Base-by-base conservation (phyloP, 2,329 filamentous ascomycete species). In the Colletotrichum siamense region DNA sequence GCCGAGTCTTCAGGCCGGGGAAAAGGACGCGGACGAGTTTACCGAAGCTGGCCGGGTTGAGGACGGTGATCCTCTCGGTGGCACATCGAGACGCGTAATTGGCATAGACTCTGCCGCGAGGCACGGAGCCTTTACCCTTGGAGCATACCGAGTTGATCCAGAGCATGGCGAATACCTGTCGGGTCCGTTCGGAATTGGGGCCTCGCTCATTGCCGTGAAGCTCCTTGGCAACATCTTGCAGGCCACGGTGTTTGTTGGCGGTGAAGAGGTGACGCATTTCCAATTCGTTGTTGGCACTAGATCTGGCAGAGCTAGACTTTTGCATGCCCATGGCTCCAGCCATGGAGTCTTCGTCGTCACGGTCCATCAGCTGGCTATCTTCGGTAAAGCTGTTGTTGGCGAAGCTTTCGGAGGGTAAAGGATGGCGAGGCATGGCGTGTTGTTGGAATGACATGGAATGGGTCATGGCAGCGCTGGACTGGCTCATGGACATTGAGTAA, bases 1-100 rank as follows among this genome's bases (percentile, higher is more conserved):
- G 92, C 75, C 97, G 91, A 36, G 97, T 99, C 85, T 98, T 96
- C 26, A 99, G 93, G 57, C 96, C 96, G 0, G 97, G 96, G 81
- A 99, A 99, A 68, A 99, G 94, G 52, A 99, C 96, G 36, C 97
- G 93, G 39, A 99, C 97, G 59, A 99, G 91, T 85, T 99, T 99
- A 73, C 97, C 97, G 85, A 99, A 99, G 32, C 96, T 99, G 12
- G 97, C 97, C 57, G 97, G 97, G 82, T 99, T 99, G 73, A 99
- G 87, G 12, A 98, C 96, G 1, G 97, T 98, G 52, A 99, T 98
- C 82, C 96, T 93, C 83, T 99, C 96, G 7, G 94, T 98, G 59
- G 95, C 96, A 85, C 97, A 99, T 78, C 95, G 93, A 30, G 95
- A 96, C 64, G 96, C 97, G 84, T 99, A 99, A 83, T 96, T 96